Conservation (phyloP, 2,329 filamentous ascomycete species). For the Colletotrichum shisoi region DNA sequence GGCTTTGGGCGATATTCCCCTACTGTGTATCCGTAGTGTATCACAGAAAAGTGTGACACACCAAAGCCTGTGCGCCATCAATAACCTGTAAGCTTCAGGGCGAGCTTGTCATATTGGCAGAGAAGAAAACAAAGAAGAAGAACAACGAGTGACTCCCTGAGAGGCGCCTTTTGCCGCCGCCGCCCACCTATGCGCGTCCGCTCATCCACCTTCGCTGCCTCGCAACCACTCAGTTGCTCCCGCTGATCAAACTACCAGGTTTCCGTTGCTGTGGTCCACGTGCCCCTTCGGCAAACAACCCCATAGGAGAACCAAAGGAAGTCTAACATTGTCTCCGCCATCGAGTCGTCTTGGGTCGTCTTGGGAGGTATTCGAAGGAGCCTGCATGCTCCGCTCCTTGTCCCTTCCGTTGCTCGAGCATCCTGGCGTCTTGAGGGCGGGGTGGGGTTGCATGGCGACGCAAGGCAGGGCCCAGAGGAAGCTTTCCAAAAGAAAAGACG, state of each 20-base stretch:
- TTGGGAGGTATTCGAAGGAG: slow-evolving; percentile 15
- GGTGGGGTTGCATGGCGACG: slow-evolving; percentile 15
- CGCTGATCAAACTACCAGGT: slow-evolving; percentile 30
- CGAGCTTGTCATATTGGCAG: slow-evolving; percentile 27
- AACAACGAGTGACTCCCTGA: slow-evolving; percentile 8
- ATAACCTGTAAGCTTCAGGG: slow-evolving; percentile 16
- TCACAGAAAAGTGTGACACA: slow-evolving; percentile 23
- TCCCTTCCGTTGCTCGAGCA: slow-evolving; percentile 26
- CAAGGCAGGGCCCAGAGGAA: slow-evolving; percentile 18
- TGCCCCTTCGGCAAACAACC: slow-evolving; percentile 27
- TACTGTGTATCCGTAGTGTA: background rate
- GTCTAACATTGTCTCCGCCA: slow-evolving; percentile 7
- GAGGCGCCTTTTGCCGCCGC: slow-evolving; percentile 15
- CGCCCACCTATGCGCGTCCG: background rate
- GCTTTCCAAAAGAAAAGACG: slow-evolving; percentile 28
- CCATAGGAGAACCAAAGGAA: slow-evolving; percentile 22
- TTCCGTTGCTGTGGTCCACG: slow-evolving; percentile 28
- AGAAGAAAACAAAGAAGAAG: background rate
- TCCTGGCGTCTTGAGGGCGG: slow-evolving; percentile 25
- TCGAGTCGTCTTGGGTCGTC: background rate
- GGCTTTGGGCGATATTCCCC: slow-evolving; percentile 24
- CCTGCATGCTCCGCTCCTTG: slow-evolving; percentile 24
- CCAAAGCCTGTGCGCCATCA: slow-evolving; percentile 36
- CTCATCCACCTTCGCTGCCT: background rate
- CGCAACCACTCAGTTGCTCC: slow-evolving; percentile 24